Conservation (phyloP, 352 stramenopile species). For the Elongisporangium anandrum region DNA sequence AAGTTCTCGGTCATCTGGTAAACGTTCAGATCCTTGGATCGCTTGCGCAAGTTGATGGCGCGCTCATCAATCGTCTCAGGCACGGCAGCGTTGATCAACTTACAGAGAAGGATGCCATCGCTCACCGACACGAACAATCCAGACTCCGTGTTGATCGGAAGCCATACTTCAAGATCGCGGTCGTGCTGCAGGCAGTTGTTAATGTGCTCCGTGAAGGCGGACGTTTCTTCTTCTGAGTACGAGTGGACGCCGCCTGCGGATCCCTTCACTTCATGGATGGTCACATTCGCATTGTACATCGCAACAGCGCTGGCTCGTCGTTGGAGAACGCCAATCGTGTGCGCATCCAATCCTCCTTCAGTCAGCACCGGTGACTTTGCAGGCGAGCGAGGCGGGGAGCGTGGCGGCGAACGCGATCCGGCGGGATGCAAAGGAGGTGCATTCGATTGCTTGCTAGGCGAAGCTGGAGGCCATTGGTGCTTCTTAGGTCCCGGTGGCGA, state of each 20-base stretch:
- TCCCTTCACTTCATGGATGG: conserved; percentile 80
- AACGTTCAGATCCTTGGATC: conserved; percentile 75
- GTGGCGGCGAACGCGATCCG: conserved; percentile 16
- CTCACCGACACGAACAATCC: conserved; percentile 79
- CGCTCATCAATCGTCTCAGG: conserved; percentile 91
- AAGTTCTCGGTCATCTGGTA: conserved; percentile 89
- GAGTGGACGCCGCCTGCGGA: conserved; percentile 75
- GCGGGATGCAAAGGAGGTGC: conserved; percentile 17
- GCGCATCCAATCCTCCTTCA: conserved; percentile 24
- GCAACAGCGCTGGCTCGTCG: conserved; percentile 52
- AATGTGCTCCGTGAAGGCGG: conserved; percentile 91
- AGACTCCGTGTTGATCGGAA: conserved; percentile 78
- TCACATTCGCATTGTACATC: conserved; percentile 55
- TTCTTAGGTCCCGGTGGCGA: background rate
- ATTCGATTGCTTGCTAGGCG: conserved; percentile 1
- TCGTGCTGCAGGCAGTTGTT: conserved; percentile 85
- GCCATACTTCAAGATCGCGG: conserved; percentile 42
- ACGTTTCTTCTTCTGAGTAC: conserved; percentile 89
- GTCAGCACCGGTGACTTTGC: conserved; percentile 7
- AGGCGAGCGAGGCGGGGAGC: conserved; percentile 14
- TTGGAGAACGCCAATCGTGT: conserved; percentile 56
- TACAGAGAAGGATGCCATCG: conserved; percentile 89
- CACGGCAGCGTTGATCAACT: conserved; percentile 89
- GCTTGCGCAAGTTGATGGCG: conserved; percentile 82
- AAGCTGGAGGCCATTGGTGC: no score